These are phyloP conservation scores for Barbatosphaeria neglecta DNA, from an alignment of 495 filamentous ascomycete species.

Conservation along the genomic window DNA sequence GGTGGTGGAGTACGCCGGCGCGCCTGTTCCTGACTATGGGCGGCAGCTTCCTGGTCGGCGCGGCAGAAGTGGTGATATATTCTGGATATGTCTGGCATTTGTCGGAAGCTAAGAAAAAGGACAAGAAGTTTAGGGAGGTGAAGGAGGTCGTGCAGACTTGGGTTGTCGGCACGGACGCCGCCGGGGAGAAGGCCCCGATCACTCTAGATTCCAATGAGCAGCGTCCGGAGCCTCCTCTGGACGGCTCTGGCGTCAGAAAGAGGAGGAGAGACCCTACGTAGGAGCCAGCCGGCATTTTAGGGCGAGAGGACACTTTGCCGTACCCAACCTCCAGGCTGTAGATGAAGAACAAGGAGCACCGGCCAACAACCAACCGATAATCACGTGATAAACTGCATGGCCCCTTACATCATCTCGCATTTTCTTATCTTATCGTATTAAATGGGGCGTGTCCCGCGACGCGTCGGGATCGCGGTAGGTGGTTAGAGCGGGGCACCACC, in stretches of 20 bases:
- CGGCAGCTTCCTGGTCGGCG: constrained; percentile 57
- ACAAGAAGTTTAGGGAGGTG: constrained; percentile 52
- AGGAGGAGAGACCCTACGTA: constrained; percentile 12
- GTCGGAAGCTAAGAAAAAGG: constrained; percentile 54
- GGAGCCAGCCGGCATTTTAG: no score
- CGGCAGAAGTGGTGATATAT: constrained; percentile 84
- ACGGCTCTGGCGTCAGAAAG: constrained; percentile 12
- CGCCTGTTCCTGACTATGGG: constrained; percentile 58
- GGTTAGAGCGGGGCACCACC: no score
- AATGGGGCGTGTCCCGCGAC: no score
- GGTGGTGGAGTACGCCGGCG: constrained; percentile 57
- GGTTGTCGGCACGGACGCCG: constrained; percentile 46
- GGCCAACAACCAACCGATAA: no score
- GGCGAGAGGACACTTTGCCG: no score
- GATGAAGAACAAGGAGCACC: no score
- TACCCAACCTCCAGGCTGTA: no score
- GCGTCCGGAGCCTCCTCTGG: constrained; percentile 9
- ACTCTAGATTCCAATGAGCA: constrained; percentile 5
- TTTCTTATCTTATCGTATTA: no score
- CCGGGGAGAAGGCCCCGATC: constrained; percentile 24
- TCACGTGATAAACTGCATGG: no score
- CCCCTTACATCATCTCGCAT: no score
- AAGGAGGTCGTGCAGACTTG: constrained; percentile 60
- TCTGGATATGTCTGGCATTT: constrained; percentile 73
- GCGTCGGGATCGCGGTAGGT: no score